Percentiles rank a stretch among this genome's conserved stretches.
phyloP scores from a whole-genome alignment of 306 rosid genomes.

The Lathyrus aphaca region DNA sequence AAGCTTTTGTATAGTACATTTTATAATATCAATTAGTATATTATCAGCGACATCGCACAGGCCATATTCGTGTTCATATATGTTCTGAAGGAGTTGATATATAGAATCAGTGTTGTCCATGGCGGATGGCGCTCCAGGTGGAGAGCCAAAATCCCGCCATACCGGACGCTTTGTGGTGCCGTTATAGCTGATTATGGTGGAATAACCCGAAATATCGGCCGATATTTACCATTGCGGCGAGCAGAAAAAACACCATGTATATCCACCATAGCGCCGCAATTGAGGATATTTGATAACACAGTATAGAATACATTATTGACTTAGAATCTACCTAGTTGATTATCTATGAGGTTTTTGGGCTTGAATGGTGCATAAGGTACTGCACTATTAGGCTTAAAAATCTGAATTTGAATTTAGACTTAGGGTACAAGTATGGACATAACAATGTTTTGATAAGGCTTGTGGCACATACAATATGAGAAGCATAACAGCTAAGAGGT shows the following conservation, averaged over 20 bases:
- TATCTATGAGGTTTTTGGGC: neutral
- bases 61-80: neutral
- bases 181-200: too few species aligned
- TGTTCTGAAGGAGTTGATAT: too few species aligned
- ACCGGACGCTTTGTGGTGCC: too few species aligned
- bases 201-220: too few species aligned
- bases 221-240: too few species aligned
- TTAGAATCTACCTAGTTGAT: neutral
- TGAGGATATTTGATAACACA: too few species aligned
- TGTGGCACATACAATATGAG: neutral
- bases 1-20: neutral
- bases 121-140: too few species aligned
- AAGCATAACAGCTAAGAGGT: neutral
- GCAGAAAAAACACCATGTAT: too few species aligned
- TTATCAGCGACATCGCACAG: neutral
- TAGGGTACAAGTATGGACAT: neutral
- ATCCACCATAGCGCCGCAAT: too few species aligned
- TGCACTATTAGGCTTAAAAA: neutral
- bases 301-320: neutral
- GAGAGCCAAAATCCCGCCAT: too few species aligned
- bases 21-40: neutral
- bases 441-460: neutral
- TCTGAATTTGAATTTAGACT: neutral
- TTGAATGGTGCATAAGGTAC: neutral
- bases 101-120: neutral